Percentiles rank a stretch among this genome's conserved stretches.
phyloP scores from a whole-genome alignment of 2,329 filamentous ascomycete species.

The Talaromyces sp. region DNA sequence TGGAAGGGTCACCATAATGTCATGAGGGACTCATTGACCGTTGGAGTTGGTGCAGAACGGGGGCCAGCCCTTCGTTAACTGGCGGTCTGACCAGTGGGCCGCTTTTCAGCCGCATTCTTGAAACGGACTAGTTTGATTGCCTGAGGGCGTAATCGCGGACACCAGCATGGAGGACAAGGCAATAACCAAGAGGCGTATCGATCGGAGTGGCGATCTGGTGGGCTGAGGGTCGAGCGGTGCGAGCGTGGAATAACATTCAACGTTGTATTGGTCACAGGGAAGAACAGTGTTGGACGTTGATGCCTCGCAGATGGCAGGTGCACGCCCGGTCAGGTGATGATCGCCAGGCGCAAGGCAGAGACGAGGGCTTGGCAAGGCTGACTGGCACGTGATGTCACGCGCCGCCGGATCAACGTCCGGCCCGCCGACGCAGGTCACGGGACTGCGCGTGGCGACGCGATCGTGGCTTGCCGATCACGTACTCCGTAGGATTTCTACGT shows the following conservation, averaged over 20 bases:
- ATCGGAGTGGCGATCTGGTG: not conserved
- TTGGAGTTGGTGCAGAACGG: not conserved
- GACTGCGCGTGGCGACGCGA: slow-evolving; percentile 3
- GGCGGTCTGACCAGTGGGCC: slow-evolving; percentile 9
- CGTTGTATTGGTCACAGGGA: no score
- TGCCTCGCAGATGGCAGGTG: not conserved
- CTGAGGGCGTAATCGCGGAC: not conserved
- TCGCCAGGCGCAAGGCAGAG: not conserved
- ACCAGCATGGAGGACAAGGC: no score
- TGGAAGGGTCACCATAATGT: not conserved
- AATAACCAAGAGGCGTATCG: not conserved
- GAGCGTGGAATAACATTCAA: not conserved
- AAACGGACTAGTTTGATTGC: not conserved
- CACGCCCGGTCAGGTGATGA: not conserved
- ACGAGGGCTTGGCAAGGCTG: not conserved
- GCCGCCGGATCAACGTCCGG: not conserved
- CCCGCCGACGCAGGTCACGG: slow-evolving; percentile 1
- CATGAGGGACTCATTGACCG: not conserved
- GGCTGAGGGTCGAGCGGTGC: not conserved
- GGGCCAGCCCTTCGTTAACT: slow-evolving; percentile 6
- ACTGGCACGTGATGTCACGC: not conserved
- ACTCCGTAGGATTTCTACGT: no score
- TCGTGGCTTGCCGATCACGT: not conserved
- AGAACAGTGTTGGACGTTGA: no score
- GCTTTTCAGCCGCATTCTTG: slow-evolving; percentile 9